Conservation (phyloP, 2,329 filamentous ascomycete species). For the Colletotrichum brevisporum region DNA sequence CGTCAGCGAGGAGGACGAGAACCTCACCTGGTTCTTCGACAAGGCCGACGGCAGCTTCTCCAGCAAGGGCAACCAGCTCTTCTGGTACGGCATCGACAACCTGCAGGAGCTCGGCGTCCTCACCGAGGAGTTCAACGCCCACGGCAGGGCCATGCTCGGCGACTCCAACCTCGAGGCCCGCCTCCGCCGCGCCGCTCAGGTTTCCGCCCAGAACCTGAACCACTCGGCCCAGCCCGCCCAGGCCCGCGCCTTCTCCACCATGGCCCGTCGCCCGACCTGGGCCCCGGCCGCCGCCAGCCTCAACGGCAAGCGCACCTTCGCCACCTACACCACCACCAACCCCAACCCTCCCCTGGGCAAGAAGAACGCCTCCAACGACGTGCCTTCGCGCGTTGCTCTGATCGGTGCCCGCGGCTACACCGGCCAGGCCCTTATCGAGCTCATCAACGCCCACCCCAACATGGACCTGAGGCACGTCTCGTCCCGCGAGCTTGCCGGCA, state of each 20-base stretch:
- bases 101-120: conserved; percentile 85
- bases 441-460: conserved; percentile 89
- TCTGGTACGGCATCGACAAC: conserved; percentile 93
- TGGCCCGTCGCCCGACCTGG: conserved; percentile 55
- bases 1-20: conserved; percentile 96
- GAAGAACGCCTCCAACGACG: conserved; percentile 83
- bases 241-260: conserved; percentile 76
- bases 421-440: conserved; percentile 88
- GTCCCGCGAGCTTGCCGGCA: conserved; percentile 90
- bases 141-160: conserved; percentile 89
- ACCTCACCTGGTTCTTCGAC: conserved; percentile 98
- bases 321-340: conserved; percentile 73
- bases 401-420: conserved; percentile 96
- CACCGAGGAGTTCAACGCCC: conserved; percentile 86
- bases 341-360: conserved; percentile 91
- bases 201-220: conserved; percentile 70
- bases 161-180: conserved; percentile 91
- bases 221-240: conserved; percentile 43
- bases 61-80: conserved; percentile 88
- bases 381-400: conserved; percentile 84
- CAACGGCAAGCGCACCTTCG: conserved; percentile 43
- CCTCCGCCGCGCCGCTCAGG: conserved; percentile 81
- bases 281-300: conserved; percentile 39
- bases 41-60: conserved; percentile 95
- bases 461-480: conserved; percentile 94